A percentile compares a stretch with the other conserved stretches of the same genome.
phyloP scores from a whole-genome alignment of 345 rosid species.

The Salix purpurea region DNA sequence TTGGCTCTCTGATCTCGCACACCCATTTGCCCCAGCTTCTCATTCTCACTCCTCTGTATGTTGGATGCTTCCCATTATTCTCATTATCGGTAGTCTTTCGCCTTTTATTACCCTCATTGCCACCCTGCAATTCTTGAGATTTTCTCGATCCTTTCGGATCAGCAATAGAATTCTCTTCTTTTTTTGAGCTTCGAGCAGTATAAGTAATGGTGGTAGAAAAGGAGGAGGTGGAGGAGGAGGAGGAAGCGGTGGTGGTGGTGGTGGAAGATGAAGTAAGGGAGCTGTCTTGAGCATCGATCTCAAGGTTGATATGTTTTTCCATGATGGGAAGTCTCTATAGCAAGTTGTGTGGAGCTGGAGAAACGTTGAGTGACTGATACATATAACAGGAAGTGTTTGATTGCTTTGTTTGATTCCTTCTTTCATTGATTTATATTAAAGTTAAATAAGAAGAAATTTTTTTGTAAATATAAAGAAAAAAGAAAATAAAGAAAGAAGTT shows the following conservation, averaged over 20 bases:
- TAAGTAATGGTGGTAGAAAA: constrained; percentile 26
- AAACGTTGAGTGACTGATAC: constrained; percentile 23
- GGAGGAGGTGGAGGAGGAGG: constrained; percentile 19
- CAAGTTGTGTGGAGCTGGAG: constrained; percentile 12
- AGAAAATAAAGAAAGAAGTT: constrained; percentile 6
- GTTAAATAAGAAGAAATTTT: neutral
- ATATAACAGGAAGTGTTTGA: constrained; percentile 10
- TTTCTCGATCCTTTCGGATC: constrained; percentile 33
- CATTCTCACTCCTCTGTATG: constrained; percentile 68
- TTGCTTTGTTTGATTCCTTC: constrained; percentile 25
- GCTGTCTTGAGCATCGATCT: constrained; percentile 38
- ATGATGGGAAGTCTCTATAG: constrained; percentile 14
- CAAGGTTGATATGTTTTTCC: constrained; percentile 45
- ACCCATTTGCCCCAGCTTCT: constrained; percentile 94
- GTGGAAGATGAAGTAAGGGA: constrained; percentile 22
- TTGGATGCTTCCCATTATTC: constrained; percentile 36
- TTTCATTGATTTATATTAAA: constrained; percentile 4
- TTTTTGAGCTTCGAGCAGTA: constrained; percentile 8
- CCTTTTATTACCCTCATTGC: constrained; percentile 20
- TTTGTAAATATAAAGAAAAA: neutral
- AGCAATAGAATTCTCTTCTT: neutral
- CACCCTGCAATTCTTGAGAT: constrained; percentile 21
- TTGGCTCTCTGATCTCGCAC: constrained; percentile 72
- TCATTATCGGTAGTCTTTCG: constrained; percentile 20
- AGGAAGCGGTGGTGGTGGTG: constrained; percentile 5